Evolutionary conservation across 371 early-diverging fungal species (phyloP).

Genomic region (Mortierella sp.): DNA sequence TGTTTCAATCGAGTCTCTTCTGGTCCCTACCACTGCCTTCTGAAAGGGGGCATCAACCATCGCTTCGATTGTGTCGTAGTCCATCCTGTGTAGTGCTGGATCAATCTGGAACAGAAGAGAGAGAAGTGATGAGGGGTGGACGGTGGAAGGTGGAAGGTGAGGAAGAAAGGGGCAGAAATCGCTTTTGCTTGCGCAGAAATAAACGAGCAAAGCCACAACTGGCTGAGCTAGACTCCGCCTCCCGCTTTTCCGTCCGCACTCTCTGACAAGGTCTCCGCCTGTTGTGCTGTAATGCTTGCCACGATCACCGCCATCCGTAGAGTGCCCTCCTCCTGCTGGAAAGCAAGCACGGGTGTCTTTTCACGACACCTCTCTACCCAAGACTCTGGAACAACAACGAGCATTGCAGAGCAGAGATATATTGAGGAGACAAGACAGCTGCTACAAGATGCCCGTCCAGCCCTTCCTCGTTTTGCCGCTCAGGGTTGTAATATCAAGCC

Average conservation of each 20-base stretch:
- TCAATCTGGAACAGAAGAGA: not conserved
- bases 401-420: slow-evolving; percentile 14
- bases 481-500: slow-evolving; percentile 55
- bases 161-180: slow-evolving; percentile 1
- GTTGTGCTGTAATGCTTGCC: slow-evolving; percentile 12
- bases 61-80: slow-evolving; percentile 71
- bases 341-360: not conserved
- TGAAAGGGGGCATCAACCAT: slow-evolving; percentile 90
- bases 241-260: not conserved
- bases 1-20: slow-evolving; percentile 4
- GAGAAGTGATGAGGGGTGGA: slow-evolving; percentile 1
- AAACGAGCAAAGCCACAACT: not conserved
- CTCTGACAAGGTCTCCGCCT: not conserved
- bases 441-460: slow-evolving; percentile 35
- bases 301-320: slow-evolving; percentile 11
- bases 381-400: not conserved
- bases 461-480: slow-evolving; percentile 51
- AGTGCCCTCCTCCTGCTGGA: slow-evolving; percentile 5
- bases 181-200: not conserved
- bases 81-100: slow-evolving; percentile 20
- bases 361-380: slow-evolving; percentile 10
- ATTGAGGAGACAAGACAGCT: slow-evolving; percentile 20
- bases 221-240: not conserved
- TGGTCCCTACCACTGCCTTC: slow-evolving; percentile 54
- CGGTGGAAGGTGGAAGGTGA: not conserved